These are phyloP conservation scores for Melaleuca quinquenervia DNA, from an alignment of 345 rosid species.

Conservation along the genomic window DNA sequence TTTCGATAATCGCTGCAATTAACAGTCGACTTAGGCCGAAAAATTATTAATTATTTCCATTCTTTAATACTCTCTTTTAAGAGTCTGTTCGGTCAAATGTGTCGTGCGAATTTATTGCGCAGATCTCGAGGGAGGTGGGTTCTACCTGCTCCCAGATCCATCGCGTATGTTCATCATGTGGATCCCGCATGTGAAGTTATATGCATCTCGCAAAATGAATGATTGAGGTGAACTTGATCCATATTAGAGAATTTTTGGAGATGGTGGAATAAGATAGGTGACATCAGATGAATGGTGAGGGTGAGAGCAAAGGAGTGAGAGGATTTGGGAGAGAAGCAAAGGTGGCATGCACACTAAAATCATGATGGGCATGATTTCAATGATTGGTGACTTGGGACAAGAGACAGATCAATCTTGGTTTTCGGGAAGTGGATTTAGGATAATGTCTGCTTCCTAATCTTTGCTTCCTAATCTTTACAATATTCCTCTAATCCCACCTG, in stretches of 20 bases:
- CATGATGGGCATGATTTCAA: neutral
- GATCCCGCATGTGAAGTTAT: rapidly evolving
- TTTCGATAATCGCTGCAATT: too few relatives aligned
- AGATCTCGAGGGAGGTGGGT: neutral
- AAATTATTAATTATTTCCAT: neutral
- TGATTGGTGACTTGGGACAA: neutral
- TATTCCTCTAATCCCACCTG: neutral
- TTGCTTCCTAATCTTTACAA: neutral
- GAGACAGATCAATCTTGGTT: neutral
- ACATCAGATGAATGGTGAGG: neutral
- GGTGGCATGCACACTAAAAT: neutral
- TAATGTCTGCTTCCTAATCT: neutral
- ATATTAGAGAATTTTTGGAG: neutral
- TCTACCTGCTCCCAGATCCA: neutral
- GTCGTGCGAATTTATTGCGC: neutral
- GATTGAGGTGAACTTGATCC: too few relatives aligned
- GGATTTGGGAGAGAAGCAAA: neutral
- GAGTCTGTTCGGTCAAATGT: neutral
- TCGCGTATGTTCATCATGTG: neutral
- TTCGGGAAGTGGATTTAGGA: neutral
- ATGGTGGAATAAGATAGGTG: neutral
- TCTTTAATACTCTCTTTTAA: neutral
- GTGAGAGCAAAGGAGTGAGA: neutral
- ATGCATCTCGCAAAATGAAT: neutral
- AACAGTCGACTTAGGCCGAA: too few relatives aligned